These are phyloP conservation scores for Didymella sp. DNA, from an alignment of 2,329 filamentous ascomycete species.

Conservation along the genomic window DNA sequence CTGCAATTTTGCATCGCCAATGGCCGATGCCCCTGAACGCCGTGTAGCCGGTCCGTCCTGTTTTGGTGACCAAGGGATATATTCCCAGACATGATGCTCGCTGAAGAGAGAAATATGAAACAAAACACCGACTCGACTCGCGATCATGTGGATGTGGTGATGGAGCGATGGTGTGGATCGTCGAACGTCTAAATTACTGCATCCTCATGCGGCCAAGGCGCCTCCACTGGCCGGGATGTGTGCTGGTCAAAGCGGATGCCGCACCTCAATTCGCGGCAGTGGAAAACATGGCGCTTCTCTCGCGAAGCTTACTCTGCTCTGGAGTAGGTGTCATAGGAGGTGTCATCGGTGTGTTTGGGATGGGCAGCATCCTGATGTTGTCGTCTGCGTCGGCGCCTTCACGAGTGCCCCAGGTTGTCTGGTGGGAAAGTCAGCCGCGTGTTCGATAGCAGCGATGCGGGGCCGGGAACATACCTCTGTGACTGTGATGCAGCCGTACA, in stretches of 20 bases:
- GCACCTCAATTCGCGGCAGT: constrained; percentile 38
- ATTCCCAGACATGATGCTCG: constrained; percentile 35
- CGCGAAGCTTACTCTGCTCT: constrained; percentile 45
- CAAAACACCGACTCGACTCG: constrained; percentile 25
- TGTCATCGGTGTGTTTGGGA: constrained; percentile 43
- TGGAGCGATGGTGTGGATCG: constrained; percentile 35
- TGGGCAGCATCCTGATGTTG: constrained; percentile 50
- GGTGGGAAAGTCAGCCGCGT: constrained; percentile 28
- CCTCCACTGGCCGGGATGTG: constrained; percentile 29
- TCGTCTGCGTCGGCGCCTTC: constrained; percentile 84
- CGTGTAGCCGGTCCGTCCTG: constrained; percentile 41
- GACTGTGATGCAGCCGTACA: constrained; percentile 81
- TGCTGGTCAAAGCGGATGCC: constrained; percentile 33
- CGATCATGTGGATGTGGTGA: constrained; percentile 26
- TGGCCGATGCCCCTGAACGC: constrained; percentile 37
- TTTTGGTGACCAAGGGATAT: constrained; percentile 43
- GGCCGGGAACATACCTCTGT: constrained; percentile 47
- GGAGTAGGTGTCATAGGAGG: constrained; percentile 46
- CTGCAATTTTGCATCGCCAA: constrained; percentile 39
- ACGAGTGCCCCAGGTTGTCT: constrained; percentile 97
- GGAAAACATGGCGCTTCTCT: constrained; percentile 42
- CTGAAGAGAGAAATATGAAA: constrained; percentile 26
- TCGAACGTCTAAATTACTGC: constrained; percentile 49
- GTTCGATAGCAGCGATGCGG: constrained; percentile 32
- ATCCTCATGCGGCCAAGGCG: constrained; percentile 34